phyloP scores from a whole-genome alignment of 2,329 filamentous ascomycete species.

The Fusarium napiforme region DNA sequence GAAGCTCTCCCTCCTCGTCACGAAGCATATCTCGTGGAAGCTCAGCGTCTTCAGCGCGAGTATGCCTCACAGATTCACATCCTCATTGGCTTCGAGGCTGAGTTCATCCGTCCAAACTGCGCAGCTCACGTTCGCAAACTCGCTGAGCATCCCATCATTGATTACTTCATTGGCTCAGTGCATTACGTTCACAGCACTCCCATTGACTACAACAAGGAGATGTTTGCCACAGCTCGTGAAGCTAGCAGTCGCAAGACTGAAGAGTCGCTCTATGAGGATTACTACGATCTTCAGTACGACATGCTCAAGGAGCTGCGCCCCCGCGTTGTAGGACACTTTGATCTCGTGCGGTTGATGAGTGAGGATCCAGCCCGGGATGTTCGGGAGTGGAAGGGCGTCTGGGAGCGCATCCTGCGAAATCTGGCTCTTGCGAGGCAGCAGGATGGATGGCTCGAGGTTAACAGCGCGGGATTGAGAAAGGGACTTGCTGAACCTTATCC shows the following conservation, averaged over 20 bases:
- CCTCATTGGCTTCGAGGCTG: conserved; percentile 90
- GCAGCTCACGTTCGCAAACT: conserved; percentile 69
- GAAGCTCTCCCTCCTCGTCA: conserved; percentile 66
- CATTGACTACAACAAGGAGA: conserved; percentile 82
- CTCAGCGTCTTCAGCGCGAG: conserved; percentile 73
- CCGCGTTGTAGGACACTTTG: conserved; percentile 90
- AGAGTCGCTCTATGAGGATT: conserved; percentile 79
- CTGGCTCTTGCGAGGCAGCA: conserved; percentile 76
- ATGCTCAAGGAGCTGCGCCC: conserved; percentile 82
- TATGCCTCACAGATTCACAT: conserved; percentile 80
- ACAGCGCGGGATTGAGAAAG: conserved; percentile 87
- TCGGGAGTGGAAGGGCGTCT: conserved; percentile 70
- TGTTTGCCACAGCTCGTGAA: conserved; percentile 66
- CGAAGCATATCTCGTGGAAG: conserved; percentile 79
- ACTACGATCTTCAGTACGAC: conserved; percentile 86
- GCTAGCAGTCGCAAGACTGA: conserved; percentile 63
- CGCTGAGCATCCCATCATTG: conserved; percentile 69
- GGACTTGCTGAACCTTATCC: conserved; percentile 93
- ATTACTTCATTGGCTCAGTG: conserved; percentile 92
- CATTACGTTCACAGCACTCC: conserved; percentile 89
- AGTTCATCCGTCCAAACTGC: conserved; percentile 84
- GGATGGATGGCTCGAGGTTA: conserved; percentile 88
- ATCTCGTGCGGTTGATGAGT: conserved; percentile 86
- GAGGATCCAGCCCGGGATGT: conserved; percentile 73
- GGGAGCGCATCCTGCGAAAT: conserved; percentile 80